These are phyloP conservation scores for Passalora sequoiae DNA, from an alignment of 2,329 filamentous ascomycete species.

Conservation along the genomic window DNA sequence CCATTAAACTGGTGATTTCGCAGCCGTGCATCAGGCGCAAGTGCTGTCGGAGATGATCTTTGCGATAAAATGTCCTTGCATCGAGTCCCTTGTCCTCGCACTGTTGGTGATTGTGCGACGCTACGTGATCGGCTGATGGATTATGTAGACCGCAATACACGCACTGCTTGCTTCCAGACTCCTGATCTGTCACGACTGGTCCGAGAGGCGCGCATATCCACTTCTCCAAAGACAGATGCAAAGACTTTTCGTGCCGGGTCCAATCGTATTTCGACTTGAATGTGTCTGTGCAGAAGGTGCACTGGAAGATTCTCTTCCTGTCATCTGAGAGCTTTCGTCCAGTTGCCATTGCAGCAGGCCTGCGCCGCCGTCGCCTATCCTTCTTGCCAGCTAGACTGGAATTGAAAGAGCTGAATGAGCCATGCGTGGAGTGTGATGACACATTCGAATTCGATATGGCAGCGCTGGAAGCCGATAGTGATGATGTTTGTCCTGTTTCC, in stretches of 20 bases:
- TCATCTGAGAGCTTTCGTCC: conserved; percentile 29
- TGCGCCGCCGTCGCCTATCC: conserved; percentile 50
- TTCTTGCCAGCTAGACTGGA: conserved; percentile 51
- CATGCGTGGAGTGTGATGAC: conserved; percentile 50
- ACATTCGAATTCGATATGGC: conserved; percentile 55
- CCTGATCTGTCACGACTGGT: conserved; percentile 51
- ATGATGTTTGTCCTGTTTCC: conserved; percentile 27
- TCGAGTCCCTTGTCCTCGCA: conserved; percentile 63
- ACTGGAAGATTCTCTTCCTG: conserved; percentile 49
- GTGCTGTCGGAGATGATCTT: conserved; percentile 59
- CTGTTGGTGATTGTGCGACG: conserved; percentile 54
- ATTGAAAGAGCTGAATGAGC: conserved; percentile 50
- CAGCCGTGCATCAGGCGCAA: conserved; percentile 56
- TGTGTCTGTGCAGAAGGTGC: conserved; percentile 54
- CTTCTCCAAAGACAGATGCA: conserved; percentile 63
- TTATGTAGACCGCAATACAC: conserved; percentile 55
- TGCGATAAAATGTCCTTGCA: conserved; percentile 60
- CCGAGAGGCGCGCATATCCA: conserved; percentile 57
- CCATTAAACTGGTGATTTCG: conserved; percentile 58
- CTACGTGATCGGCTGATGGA: conserved; percentile 53
- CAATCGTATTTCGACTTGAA: conserved; percentile 57
- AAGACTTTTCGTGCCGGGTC: conserved; percentile 61
- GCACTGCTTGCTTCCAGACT: conserved; percentile 53
- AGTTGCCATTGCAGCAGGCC: conserved; percentile 26
- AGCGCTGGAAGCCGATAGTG: conserved; percentile 38